A percentile compares a stretch with the other conserved stretches of the same genome.
Conservation (phyloP, 768 basidiomycete genomes). For the Mycena maculata region DNA sequence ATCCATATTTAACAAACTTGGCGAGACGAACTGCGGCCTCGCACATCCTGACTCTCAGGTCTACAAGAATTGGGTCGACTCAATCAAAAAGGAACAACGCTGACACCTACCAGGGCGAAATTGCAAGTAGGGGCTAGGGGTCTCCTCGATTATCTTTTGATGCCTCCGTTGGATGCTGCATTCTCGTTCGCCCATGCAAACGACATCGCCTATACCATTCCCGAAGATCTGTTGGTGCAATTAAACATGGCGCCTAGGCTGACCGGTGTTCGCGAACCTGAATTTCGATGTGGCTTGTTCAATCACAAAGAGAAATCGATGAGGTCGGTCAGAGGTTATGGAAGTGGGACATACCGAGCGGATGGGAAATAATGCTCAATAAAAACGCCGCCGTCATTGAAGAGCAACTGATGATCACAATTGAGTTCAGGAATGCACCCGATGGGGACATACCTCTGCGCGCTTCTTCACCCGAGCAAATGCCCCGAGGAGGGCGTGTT, state of each 20-base stretch:
- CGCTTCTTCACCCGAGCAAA: conserved; percentile 53
- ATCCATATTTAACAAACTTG: conserved; percentile 62
- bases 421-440: not conserved
- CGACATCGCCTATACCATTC: conserved; percentile 66
- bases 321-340: no score
- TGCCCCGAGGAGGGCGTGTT: conserved; percentile 48
- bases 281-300: conserved; percentile 76
- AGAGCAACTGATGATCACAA: conserved; percentile 52
- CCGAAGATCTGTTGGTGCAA: conserved; percentile 65
- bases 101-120: conserved; percentile 53
- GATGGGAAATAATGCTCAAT: conserved; percentile 68
- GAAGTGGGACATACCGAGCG: no score
- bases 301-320: no score
- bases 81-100: not conserved
- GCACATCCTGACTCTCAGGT: conserved; percentile 59
- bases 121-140: conserved; percentile 68
- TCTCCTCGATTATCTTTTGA: conserved; percentile 81
- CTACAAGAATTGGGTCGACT: conserved; percentile 39
- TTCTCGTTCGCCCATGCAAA: conserved; percentile 78
- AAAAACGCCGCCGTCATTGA: conserved; percentile 63
- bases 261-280: conserved; percentile 53
- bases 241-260: not conserved
- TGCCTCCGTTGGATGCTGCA: conserved; percentile 77
- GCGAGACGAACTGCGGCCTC: conserved; percentile 65
- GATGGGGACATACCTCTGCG: conserved; percentile 54